Evolutionary conservation across 768 basidiomycete species (phyloP), one percentile per base, ranked within the genome.

Genomic region (Lactarius indigo): DNA sequence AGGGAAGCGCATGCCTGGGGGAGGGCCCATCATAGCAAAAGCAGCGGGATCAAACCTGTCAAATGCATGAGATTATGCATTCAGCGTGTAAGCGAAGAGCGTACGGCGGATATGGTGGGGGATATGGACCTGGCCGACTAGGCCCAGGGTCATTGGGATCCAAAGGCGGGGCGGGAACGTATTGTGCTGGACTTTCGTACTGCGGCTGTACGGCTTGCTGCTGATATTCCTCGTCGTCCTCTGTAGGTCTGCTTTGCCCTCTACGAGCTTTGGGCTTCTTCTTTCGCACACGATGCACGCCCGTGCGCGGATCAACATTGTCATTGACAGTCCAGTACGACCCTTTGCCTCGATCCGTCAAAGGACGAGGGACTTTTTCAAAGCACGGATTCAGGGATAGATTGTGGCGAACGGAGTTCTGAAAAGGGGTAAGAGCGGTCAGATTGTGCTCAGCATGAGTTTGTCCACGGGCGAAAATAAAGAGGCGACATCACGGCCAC

Each of bases 321-420:
- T 94, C 91, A 72, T 94, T 92, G 68, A 94, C 92, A 0, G 91
- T 93, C 92, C 92, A 94, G 73, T 94, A 94, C 0, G 91, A 93
- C 26, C 92, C 92, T 73, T 94, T 94, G 61, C 92, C 92, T 60
- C 92, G 87, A 73, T 94, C 92, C 7, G 92, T 94, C 70, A 94
- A 84, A 15, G 92, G 92, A n/a, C 92, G 89, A 3, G 92, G 88
- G 5, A 94, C 90, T 77, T 94, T 94, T 77, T 93, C 91, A 72
- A 94, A 94, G 74, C 91, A 94, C 60, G 92, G 92, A 71, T 94
- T 94, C 68, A 94, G 82, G 7, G 92, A 94, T 30, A 94, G 84
- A 72, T 94, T 94, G 76, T 94, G 92, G 57, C 92, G 89, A 70
- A 94, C 92, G 50, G 92, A 94, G 74, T 94, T 94, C 92, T 94